Conservation (phyloP, 1,284 basidiomycete species). For the Irpex rosettiformis region DNA sequence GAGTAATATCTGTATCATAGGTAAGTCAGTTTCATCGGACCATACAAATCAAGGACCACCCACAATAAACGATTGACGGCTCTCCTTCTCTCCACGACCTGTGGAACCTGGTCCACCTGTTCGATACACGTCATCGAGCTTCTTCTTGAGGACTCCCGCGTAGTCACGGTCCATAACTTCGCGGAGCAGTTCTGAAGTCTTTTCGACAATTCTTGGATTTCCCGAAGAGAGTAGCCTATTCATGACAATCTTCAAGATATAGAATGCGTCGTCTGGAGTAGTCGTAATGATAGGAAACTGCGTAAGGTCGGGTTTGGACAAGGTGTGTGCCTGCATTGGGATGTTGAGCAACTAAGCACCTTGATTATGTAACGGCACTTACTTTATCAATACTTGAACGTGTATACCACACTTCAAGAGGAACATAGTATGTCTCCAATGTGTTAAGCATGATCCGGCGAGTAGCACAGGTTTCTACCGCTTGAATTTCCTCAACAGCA, state of each 20-base stretch:
- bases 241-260: slow-evolving; percentile 84
- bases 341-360: slow-evolving; percentile 1
- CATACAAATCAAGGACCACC: slow-evolving; percentile 29
- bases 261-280: slow-evolving; percentile 92
- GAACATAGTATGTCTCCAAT: slow-evolving; percentile 76
- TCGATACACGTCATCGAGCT: slow-evolving; percentile 86
- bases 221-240: slow-evolving; percentile 75
- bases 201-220: slow-evolving; percentile 54
- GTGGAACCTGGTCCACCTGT: slow-evolving; percentile 43
- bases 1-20: slow-evolving; percentile 61
- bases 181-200: slow-evolving; percentile 59
- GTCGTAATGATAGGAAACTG: slow-evolving; percentile 63
- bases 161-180: slow-evolving; percentile 82
- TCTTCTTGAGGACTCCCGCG: slow-evolving; percentile 71
- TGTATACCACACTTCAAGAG: slow-evolving; percentile 91
- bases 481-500: slow-evolving; percentile 23
- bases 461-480: slow-evolving; percentile 52
- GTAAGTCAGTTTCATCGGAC: not conserved
- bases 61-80: slow-evolving; percentile 77
- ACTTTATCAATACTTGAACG: slow-evolving; percentile 89
- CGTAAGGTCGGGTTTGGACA: slow-evolving; percentile 65
- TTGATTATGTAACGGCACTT: not conserved
- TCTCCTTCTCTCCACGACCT: slow-evolving; percentile 78
- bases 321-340: slow-evolving; percentile 59
- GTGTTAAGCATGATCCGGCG: slow-evolving; percentile 66